A percentile compares a stretch with the other conserved stretches of the same genome.
These are phyloP conservation scores for Cladosporium colombiae DNA, from an alignment of 2,329 filamentous ascomycete genomes.

Conservation along the genomic window DNA sequence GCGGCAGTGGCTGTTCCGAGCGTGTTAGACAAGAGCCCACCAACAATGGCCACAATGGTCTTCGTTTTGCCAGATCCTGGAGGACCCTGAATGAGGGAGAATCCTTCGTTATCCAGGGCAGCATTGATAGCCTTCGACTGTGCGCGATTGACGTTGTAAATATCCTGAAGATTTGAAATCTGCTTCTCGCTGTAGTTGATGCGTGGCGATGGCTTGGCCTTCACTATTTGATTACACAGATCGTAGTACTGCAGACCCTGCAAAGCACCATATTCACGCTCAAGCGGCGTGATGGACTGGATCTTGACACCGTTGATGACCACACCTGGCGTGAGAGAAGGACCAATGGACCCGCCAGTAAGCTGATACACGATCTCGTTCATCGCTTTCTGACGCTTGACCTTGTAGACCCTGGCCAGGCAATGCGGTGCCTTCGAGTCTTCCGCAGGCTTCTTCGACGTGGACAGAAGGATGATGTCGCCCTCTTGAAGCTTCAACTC, in stretches of 20 bases:
- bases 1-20: conserved; percentile 42
- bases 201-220: conserved; percentile 85
- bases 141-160: conserved; percentile 82
- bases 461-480: conserved; percentile 85
- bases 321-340: conserved; percentile 64
- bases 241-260: conserved; percentile 94
- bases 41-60: conserved; percentile 95
- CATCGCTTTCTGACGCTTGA: conserved; percentile 75
- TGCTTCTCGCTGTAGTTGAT: conserved; percentile 76
- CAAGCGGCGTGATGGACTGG: conserved; percentile 89
- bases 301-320: conserved; percentile 77
- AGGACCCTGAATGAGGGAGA: conserved; percentile 92
- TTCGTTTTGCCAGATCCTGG: conserved; percentile 98
- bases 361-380: conserved; percentile 86
- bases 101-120: conserved; percentile 92
- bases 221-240: conserved; percentile 86
- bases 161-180: conserved; percentile 67
- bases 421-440: conserved; percentile 72
- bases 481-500: conserved; percentile 76
- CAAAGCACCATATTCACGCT: conserved; percentile 91
- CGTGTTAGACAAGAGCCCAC: conserved; percentile 70
- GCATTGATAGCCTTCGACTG: conserved; percentile 91
- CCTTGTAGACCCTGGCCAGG: conserved; percentile 78
- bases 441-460: conserved; percentile 67
- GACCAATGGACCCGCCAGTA: conserved; percentile 52